These are phyloP conservation scores for Cyclostephanos tholiformis DNA, from an alignment of 108 stramenopile species.

Conservation along the genomic window DNA sequence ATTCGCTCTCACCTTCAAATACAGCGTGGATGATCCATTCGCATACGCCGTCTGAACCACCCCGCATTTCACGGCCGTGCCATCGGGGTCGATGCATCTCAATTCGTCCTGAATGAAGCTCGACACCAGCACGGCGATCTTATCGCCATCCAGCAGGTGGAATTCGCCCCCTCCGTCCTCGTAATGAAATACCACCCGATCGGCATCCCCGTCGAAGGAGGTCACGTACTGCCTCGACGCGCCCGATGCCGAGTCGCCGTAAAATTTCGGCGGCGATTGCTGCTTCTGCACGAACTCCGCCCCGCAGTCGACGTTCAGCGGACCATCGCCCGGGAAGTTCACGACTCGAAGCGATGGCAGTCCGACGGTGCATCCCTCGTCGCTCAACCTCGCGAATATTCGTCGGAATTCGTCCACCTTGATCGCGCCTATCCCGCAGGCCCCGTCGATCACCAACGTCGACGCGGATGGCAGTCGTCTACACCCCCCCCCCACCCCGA, in stretches of 20 bases:
- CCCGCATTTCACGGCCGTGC: slow-evolving; percentile 72
- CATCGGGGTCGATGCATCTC: slow-evolving; percentile 43
- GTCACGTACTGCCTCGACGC: slow-evolving; percentile 55
- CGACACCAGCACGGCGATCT: slow-evolving; percentile 91
- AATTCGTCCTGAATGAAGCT: slow-evolving; percentile 80
- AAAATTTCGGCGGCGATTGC: slow-evolving; percentile 64
- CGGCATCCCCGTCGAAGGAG: slow-evolving; percentile 98
- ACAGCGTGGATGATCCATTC: slow-evolving; percentile 94
- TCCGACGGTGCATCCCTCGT: slow-evolving; percentile 26
- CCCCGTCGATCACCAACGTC: slow-evolving; percentile 83
- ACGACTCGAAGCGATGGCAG: slow-evolving; percentile 42
- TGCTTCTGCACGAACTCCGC: slow-evolving; percentile 95
- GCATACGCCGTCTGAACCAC: slow-evolving; percentile 99
- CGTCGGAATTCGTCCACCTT: slow-evolving; percentile 49
- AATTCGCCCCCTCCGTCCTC: slow-evolving; percentile 48
- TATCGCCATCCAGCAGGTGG: slow-evolving; percentile 95
- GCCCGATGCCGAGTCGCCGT: slow-evolving; percentile 34
- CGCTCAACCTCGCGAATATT: slow-evolving; percentile 41
- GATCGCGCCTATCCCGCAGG: slow-evolving; percentile 90
- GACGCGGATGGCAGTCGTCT: slow-evolving; percentile 15
- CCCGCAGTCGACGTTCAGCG: slow-evolving; percentile 91
- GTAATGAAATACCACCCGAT: slow-evolving; percentile 95
- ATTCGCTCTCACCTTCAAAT: slow-evolving; percentile 60
- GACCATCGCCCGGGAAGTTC: slow-evolving; percentile 73
- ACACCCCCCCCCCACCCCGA: slow-evolving; percentile 10